phyloP scores from a whole-genome alignment of 148 eudicot species.

The Fagopyrum esculentum region DNA sequence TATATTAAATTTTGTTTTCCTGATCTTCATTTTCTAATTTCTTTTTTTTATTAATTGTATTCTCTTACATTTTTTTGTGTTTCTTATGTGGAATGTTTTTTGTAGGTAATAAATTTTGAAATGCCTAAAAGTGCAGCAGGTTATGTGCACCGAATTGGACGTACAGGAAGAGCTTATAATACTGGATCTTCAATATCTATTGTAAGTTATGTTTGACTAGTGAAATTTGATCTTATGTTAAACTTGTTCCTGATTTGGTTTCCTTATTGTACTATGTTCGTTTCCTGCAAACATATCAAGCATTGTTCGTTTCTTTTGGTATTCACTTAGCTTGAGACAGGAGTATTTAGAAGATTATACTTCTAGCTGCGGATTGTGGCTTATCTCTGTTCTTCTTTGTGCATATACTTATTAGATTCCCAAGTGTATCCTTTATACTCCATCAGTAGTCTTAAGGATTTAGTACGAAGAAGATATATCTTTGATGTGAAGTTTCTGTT shows the following conservation, averaged over 20 bases:
- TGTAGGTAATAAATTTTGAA: conserved; percentile 86
- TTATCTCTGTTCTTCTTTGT: too few species aligned
- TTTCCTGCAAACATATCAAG: background rate
- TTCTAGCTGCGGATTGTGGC: too few species aligned
- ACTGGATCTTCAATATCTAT: conserved; percentile 94
- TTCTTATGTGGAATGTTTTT: background rate
- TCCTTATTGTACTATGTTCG: background rate
- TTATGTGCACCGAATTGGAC: conserved; percentile 93
- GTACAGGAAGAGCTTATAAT: conserved; percentile 92
- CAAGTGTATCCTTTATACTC: too few species aligned
- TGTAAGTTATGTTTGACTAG: conserved; percentile 34
- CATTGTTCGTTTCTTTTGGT: background rate
- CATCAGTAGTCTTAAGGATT: background rate
- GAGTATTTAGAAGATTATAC: too few species aligned
- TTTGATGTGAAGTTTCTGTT: background rate
- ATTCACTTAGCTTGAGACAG: too few species aligned
- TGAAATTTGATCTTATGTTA: background rate
- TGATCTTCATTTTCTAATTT: background rate
- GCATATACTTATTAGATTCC: too few species aligned
- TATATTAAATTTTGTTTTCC: background rate
- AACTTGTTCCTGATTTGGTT: background rate
- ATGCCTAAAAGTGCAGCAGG: conserved; percentile 83
- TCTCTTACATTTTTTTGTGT: background rate
- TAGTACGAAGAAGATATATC: background rate
- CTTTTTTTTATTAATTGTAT: background rate